phyloP scores from a whole-genome alignment of 352 stramenopile species.

The Globisporangium alternatum region DNA sequence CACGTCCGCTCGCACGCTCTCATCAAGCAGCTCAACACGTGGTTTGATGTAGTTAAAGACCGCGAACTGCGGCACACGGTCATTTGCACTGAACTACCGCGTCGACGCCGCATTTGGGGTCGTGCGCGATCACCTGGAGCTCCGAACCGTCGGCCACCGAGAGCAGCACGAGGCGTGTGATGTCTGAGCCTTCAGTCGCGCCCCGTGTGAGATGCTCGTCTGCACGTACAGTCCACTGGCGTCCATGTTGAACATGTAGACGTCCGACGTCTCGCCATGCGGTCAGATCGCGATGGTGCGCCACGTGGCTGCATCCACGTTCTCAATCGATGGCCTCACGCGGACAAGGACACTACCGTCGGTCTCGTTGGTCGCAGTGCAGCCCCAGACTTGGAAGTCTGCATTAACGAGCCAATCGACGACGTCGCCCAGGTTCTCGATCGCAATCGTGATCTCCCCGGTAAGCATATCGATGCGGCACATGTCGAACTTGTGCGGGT shows the following conservation, averaged over 20 bases:
- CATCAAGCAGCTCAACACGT: slow-evolving; percentile 30
- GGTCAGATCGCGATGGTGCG: slow-evolving; percentile 34
- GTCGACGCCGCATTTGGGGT: slow-evolving; percentile 26
- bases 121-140: slow-evolving; percentile 27
- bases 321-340: slow-evolving; percentile 20
- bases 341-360: slow-evolving; percentile 31
- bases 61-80: slow-evolving; percentile 20
- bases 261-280: slow-evolving; percentile 27
- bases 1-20: slow-evolving; percentile 31
- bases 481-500: slow-evolving; percentile 31
- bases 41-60: slow-evolving; percentile 38
- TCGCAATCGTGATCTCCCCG: slow-evolving; percentile 22
- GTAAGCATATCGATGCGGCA: slow-evolving; percentile 28
- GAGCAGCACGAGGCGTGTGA: slow-evolving; percentile 36
- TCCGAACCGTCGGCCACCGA: slow-evolving; percentile 30
- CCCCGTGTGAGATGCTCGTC: slow-evolving; percentile 32
- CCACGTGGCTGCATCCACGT: slow-evolving; percentile 23
- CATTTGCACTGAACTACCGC: slow-evolving; percentile 28
- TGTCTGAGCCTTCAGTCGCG: slow-evolving; percentile 11
- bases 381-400: slow-evolving; percentile 29
- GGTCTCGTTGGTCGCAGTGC: not conserved
- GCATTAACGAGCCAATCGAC: slow-evolving; percentile 23
- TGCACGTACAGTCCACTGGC: slow-evolving; percentile 30
- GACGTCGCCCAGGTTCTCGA: slow-evolving; percentile 35
- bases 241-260: slow-evolving; percentile 31